Evolutionary conservation across 441 rosid species (phyloP).

Genomic region (Populus hybrid): DNA sequence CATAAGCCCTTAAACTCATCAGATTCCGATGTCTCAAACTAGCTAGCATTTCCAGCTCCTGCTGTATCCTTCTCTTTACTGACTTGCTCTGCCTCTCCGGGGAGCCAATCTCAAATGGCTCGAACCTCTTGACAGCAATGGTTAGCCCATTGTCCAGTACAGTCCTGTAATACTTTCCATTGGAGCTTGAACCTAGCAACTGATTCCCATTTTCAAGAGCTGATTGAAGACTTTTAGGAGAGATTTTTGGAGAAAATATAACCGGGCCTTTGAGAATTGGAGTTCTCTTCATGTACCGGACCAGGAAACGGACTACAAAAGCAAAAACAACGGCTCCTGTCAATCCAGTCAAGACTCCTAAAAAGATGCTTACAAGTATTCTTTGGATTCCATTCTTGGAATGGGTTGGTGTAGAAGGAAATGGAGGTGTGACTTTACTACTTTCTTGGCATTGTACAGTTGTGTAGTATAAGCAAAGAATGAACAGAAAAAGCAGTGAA

Average conservation of each 20-base stretch:
- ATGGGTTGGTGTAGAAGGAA: constrained; percentile 38
- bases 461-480: constrained; percentile 34
- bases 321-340: constrained; percentile 56
- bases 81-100: constrained; percentile 58
- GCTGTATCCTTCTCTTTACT: constrained; percentile 68
- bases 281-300: constrained; percentile 60
- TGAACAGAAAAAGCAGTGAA: constrained; percentile 35
- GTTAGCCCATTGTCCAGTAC: constrained; percentile 77
- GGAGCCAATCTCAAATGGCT: constrained; percentile 58
- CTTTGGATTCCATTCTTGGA: constrained; percentile 51
- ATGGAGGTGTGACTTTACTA: constrained; percentile 29
- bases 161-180: constrained; percentile 69
- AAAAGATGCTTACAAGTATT: constrained; percentile 53
- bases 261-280: constrained; percentile 95
- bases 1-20: constrained; percentile 89
- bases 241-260: constrained; percentile 71
- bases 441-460: constrained; percentile 46
- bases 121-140: constrained; percentile 74
- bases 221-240: constrained; percentile 64
- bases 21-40: constrained; percentile 73
- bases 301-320: constrained; percentile 45
- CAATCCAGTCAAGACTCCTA: constrained; percentile 70
- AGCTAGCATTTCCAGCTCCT: constrained; percentile 80
- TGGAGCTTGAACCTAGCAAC: constrained; percentile 73
- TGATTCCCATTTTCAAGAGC: constrained; percentile 67